Evolutionary conservation across 1,139 yeast species (phyloP), one percentile per base, ranked within the genome.

Genomic region (Yamadazyma dushanensis): DNA sequence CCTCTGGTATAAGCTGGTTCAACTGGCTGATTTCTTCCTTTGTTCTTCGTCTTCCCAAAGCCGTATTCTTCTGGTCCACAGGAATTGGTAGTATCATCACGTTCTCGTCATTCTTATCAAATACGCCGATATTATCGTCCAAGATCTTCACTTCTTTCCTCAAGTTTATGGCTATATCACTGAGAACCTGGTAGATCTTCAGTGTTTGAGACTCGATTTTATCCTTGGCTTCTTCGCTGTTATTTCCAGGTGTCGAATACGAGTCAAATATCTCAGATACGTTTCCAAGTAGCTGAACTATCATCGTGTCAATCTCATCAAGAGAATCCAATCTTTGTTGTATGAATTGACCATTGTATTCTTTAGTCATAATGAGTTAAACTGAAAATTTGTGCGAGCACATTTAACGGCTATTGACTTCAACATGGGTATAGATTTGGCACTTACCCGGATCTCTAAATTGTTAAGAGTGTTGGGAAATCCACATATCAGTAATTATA

Each of bases 391-490:
- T 30, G 26, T 9, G 24, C 21, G 26, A 23, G 11, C 8, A 11
- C 28, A 27, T 10, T 6, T 25, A 10, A n/a, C 10, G 7, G 5
- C 8, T 10, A n/a, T 11, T 23, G 14, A 15, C 4, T 7, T 24
- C 15, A 7, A 6, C 16, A 67, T 66, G 72, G 67, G 70, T 11
- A 70, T 70, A 31, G 71, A 69, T 42, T 52, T 90, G 19, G 95
- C 95, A 1, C 70, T 90, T n/a, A 49, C 73, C 1, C 63, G 96
- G 36, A 73, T 87, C 0, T 35, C 67, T 0, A 57, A 58, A 34
- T 73, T 88, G n/a, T 70, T 87, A n/a, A 47, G 56, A 4, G 61
- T 66, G 32, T 59, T 88, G 22, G 88, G 88, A 0, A 74, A 78
- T 49, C 96, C 96, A 0, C 95, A 87, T 31, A 53, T 57, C 13